Conservation (phyloP, 1,284 basidiomycete species). For the Cryptococcus floricola region DNA sequence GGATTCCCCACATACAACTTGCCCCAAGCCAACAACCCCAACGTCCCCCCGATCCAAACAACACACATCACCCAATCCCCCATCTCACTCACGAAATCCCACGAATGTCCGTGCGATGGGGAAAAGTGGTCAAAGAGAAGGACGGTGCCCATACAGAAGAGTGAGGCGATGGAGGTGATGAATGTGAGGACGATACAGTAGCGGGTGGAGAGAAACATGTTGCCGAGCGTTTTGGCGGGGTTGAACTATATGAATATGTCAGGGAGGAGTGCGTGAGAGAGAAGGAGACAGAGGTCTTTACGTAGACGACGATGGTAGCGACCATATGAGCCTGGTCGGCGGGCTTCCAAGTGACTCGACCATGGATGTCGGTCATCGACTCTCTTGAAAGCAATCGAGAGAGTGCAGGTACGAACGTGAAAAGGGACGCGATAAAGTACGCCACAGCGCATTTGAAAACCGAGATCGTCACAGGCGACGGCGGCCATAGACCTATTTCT, state of each 20-base stretch:
- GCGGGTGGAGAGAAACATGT: slow-evolving; percentile 64
- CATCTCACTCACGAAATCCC: slow-evolving; percentile 42
- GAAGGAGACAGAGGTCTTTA: slow-evolving; percentile 17
- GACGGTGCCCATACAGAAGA: slow-evolving; percentile 75
- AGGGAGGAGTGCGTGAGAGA: background rate
- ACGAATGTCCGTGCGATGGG: slow-evolving; percentile 33
- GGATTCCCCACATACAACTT: slow-evolving; percentile 84
- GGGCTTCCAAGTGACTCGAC: slow-evolving; percentile 51
- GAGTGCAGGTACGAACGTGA: slow-evolving; percentile 74
- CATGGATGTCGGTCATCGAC: slow-evolving; percentile 54
- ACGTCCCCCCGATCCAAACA: slow-evolving; percentile 74
- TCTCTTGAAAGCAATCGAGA: slow-evolving; percentile 39
- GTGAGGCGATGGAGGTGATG: slow-evolving; percentile 70
- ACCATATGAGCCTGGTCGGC: slow-evolving; percentile 82
- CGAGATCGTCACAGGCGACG: slow-evolving; percentile 24
- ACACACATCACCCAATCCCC: slow-evolving; percentile 58
- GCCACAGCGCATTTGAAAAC: slow-evolving; percentile 88
- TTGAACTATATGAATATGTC: slow-evolving; percentile 42
- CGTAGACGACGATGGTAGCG: slow-evolving; percentile 69
- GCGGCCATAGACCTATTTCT: slow-evolving; percentile 22
- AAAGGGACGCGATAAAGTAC: slow-evolving; percentile 84
- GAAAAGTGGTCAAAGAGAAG: slow-evolving; percentile 63
- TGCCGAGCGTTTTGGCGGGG: slow-evolving; percentile 70
- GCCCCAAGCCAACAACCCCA: slow-evolving; percentile 69
- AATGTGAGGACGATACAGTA: slow-evolving; percentile 56